phyloP scores from a whole-genome alignment of 2,329 filamentous ascomycete genomes.

The Tolypocladium nubicola region DNA sequence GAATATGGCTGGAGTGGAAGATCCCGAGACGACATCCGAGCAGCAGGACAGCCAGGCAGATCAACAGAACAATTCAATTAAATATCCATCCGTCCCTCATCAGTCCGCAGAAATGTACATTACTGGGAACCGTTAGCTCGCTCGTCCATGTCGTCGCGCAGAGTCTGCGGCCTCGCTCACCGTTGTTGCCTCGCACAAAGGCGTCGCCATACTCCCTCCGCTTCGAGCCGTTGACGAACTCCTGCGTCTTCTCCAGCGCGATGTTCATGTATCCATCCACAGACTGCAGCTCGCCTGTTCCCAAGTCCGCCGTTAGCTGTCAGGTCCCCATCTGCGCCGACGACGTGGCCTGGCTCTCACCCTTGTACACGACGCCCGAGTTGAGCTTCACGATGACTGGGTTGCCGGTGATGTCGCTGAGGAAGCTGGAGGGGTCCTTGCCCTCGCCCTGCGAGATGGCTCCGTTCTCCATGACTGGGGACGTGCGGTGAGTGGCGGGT shows the following conservation, averaged over 20 bases:
- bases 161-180: conserved; percentile 34
- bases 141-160: background rate
- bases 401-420: conserved; percentile 88
- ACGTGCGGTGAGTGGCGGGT: background rate
- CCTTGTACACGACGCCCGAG: conserved; percentile 97
- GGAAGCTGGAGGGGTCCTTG: conserved; percentile 86
- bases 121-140: conserved; percentile 29
- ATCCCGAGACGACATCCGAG: too few species aligned
- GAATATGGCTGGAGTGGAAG: conserved; percentile 1
- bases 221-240: conserved; percentile 78
- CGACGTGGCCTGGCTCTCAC: conserved; percentile 31
- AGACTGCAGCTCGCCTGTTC: conserved; percentile 79
- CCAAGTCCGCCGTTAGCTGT: background rate
- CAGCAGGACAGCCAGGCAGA: background rate
- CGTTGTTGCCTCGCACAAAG: conserved; percentile 93
- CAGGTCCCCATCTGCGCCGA: background rate
- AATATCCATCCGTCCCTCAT: conserved; percentile 13
- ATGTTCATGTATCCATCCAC: conserved; percentile 99
- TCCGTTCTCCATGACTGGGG: conserved; percentile 61
- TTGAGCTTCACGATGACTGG: conserved; percentile 95
- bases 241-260: conserved; percentile 87
- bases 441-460: conserved; percentile 54
- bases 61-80: background rate
- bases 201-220: conserved; percentile 83
- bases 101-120: conserved; percentile 62